These are phyloP conservation scores for Acer saccharum DNA, from an alignment of 345 rosid species.

Conservation along the genomic window DNA sequence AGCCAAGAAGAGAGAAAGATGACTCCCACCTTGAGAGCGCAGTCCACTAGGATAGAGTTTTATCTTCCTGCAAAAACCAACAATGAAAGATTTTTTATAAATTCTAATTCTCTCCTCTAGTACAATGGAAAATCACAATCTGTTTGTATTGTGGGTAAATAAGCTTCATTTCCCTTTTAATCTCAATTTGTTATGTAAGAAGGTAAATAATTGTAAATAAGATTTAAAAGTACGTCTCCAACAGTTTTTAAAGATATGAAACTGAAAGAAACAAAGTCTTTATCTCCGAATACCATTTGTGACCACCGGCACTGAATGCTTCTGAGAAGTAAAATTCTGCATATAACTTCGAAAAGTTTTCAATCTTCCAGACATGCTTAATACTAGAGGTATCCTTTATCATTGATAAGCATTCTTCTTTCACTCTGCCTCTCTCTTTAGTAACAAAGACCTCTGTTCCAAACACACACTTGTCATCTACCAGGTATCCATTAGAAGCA, in stretches of 20 bases:
- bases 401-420: constrained; percentile 38
- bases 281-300: constrained; percentile 35
- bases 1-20: constrained; percentile 33
- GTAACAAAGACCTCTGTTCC: constrained; percentile 48
- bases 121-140: background rate
- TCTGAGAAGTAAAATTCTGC: constrained; percentile 19
- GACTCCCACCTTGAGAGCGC: constrained; percentile 9
- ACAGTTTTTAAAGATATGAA: background rate
- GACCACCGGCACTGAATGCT: constrained; percentile 30
- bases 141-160: no score
- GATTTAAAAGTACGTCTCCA: no score
- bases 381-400: constrained; percentile 10
- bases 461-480: constrained; percentile 39
- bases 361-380: constrained; percentile 40
- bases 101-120: background rate
- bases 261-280: background rate
- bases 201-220: no score
- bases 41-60: constrained; percentile 30
- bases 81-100: no score
- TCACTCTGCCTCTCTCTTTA: constrained; percentile 37
- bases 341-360: constrained; percentile 29
- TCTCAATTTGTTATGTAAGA: no score
- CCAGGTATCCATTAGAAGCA: constrained; percentile 37
- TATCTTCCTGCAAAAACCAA: constrained; percentile 39
- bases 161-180: no score